A percentile compares a stretch with the other conserved stretches of the same genome.
Conservation (phyloP, 2,329 filamentous ascomycete genomes). For the Ascochyta fabae region DNA sequence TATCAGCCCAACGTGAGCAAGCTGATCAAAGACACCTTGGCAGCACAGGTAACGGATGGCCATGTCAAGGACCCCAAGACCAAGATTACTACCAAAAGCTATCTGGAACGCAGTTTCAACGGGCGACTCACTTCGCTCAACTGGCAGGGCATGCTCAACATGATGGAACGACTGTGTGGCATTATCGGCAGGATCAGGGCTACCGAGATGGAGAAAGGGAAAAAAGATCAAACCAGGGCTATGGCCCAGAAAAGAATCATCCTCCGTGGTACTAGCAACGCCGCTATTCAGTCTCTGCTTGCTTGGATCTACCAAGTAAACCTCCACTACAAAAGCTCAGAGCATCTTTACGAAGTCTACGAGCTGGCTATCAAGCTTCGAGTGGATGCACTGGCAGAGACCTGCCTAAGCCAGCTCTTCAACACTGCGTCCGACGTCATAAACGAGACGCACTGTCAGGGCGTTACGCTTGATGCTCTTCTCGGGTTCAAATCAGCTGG, state of each 20-base stretch:
- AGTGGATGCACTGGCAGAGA: conserved; percentile 17
- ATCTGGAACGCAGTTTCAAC: too few relatives aligned
- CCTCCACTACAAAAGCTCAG: conserved; percentile 7
- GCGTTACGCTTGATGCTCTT: neutral
- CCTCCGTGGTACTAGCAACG: conserved; percentile 10
- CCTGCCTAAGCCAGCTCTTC: conserved; percentile 22
- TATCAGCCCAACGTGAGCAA: neutral
- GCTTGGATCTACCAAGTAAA: conserved; percentile 26
- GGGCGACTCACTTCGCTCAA: conserved; percentile 10
- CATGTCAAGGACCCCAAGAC: too few relatives aligned
- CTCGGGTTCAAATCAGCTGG: neutral
- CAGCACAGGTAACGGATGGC: neutral
- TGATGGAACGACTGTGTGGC: conserved; percentile 8
- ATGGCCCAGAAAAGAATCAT: conserved; percentile 28
- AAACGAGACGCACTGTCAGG: neutral
- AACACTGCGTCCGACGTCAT: conserved; percentile 7
- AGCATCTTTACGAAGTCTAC: conserved; percentile 24
- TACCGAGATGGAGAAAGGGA: conserved; percentile 13
- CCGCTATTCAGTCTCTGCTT: conserved; percentile 20
- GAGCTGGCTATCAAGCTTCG: conserved; percentile 22
- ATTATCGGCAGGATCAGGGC: conserved; percentile 14
- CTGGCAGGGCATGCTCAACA: conserved; percentile 8
- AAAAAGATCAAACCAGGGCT: conserved; percentile 13
- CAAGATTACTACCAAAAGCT: too few relatives aligned
- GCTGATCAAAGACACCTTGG: conserved; percentile 5